phyloP scores from a whole-genome alignment of 768 basidiomycete genomes.

The Daedalea quercina region DNA sequence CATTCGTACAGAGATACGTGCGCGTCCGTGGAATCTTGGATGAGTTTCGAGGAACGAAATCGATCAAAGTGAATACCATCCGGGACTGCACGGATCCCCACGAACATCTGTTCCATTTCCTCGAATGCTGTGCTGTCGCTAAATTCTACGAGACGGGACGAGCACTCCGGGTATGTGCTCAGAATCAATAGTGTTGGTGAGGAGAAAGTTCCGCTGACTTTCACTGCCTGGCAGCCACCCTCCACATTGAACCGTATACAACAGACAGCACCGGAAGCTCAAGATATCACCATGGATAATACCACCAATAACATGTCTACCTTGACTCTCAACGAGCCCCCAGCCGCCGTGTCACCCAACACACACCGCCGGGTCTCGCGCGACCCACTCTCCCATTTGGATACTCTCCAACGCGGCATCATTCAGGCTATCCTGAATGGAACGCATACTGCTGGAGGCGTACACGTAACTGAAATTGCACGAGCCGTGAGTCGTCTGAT shows the following conservation, averaged over 20 bases:
- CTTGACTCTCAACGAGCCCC: neutral
- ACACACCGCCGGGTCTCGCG: neutral
- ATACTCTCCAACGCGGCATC: conserved; percentile 15
- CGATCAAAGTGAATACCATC: conserved; percentile 5
- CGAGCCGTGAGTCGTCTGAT: conserved; percentile 6
- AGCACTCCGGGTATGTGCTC: conserved; percentile 10
- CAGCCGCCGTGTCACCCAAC: neutral
- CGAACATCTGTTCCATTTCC: conserved; percentile 40
- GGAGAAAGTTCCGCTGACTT: neutral
- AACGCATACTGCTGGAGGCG: neutral
- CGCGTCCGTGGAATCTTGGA: conserved; percentile 10
- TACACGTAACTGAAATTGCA: conserved; percentile 2
- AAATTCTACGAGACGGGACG: conserved; percentile 26
- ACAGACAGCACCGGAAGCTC: neutral
- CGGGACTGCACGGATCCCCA: conserved; percentile 37
- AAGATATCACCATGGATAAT: neutral
- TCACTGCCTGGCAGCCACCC: neutral
- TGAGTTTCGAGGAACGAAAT: neutral
- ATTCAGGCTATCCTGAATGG: conserved; percentile 16
- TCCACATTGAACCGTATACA: neutral
- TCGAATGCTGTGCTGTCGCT: conserved; percentile 36
- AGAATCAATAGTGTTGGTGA: neutral
- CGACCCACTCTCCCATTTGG: conserved; percentile 18
- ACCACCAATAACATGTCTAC: neutral
- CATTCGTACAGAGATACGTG: conserved; percentile 5